These are phyloP conservation scores for Exsudoporus frostii DNA, from an alignment of 768 basidiomycete genomes.

Conservation along the genomic window DNA sequence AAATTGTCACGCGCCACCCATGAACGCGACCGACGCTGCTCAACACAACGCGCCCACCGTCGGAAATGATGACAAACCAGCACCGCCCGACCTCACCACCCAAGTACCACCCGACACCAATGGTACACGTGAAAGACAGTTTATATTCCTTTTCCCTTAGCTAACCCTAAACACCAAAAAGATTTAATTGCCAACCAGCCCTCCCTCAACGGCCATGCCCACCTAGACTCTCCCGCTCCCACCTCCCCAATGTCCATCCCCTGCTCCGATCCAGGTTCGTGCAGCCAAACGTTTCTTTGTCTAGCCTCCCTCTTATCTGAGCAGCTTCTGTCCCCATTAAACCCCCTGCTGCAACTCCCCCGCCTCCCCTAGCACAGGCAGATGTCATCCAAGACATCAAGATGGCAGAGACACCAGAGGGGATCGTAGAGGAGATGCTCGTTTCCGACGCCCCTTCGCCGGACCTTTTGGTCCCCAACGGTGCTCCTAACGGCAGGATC, in stretches of 20 bases:
- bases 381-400: conserved; percentile 52
- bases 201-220: conserved; percentile 53
- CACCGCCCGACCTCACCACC: conserved; percentile 16
- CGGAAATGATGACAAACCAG: conserved; percentile 30
- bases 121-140: conserved; percentile 39
- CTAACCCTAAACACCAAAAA: conserved; percentile 37
- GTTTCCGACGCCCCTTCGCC: conserved; percentile 14
- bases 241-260: conserved; percentile 40
- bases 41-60: conserved; percentile 30
- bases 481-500: conserved; percentile 22
- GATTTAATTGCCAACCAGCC: conserved; percentile 21
- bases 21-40: conserved; percentile 48
- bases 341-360: conserved; percentile 45
- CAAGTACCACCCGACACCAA: conserved; percentile 28
- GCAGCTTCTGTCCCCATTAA: conserved; percentile 44
- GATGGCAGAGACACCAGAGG: conserved; percentile 41
- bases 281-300: conserved; percentile 12
- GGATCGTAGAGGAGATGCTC: conserved; percentile 13
- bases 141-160: conserved; percentile 33
- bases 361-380: conserved; percentile 43
- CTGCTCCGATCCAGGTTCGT: conserved; percentile 52
- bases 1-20: conserved; percentile 63
- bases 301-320: conserved; percentile 28
- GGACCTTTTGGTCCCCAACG: conserved; percentile 1
- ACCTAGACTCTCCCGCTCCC: conserved; percentile 36